Conservation (phyloP, 2,329 filamentous ascomycete genomes). For the Akanthomyces uredinophilus region DNA sequence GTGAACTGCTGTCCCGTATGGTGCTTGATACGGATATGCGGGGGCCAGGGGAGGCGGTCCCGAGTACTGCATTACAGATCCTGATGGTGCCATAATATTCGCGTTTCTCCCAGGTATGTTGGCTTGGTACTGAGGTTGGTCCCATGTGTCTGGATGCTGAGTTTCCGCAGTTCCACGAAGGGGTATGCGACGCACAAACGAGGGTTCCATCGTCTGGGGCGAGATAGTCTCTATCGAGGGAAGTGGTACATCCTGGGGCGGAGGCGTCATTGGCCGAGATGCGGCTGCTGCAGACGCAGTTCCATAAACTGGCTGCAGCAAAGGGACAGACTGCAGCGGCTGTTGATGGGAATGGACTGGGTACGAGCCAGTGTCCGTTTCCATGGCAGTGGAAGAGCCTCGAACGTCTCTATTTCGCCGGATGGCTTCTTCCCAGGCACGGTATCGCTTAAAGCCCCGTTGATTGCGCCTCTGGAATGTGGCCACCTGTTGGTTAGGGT, state of each 20-base stretch:
- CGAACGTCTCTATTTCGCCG: constrained; percentile 23
- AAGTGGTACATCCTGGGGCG: constrained; percentile 39
- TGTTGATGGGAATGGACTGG: not conserved
- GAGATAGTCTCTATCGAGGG: constrained; percentile 42
- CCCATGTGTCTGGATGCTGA: constrained; percentile 13
- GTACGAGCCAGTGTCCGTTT: not conserved
- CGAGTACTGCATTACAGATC: not conserved
- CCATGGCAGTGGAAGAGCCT: constrained; percentile 1
- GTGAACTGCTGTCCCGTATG: not conserved
- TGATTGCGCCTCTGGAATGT: constrained; percentile 26
- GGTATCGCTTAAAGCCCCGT: constrained; percentile 43
- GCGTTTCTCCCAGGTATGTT: not conserved
- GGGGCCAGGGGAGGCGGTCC: not conserved
- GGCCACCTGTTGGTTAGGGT: not conserved
- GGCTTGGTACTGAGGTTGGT: not conserved
- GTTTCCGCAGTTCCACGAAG: constrained; percentile 23
- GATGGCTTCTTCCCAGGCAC: constrained; percentile 38
- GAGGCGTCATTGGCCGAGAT: constrained; percentile 13
- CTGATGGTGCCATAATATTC: not conserved
- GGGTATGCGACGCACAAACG: constrained; percentile 30
- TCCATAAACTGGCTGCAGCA: not conserved
- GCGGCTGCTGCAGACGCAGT: not conserved
- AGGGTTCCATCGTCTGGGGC: constrained; percentile 30
- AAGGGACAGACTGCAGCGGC: not conserved
- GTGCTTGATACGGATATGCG: not conserved